Percentiles rank a stretch among this genome's conserved stretches.
phyloP scores from a whole-genome alignment of 225 moss, liverwort and hornwort genomes.

The Ulota crispa region DNA sequence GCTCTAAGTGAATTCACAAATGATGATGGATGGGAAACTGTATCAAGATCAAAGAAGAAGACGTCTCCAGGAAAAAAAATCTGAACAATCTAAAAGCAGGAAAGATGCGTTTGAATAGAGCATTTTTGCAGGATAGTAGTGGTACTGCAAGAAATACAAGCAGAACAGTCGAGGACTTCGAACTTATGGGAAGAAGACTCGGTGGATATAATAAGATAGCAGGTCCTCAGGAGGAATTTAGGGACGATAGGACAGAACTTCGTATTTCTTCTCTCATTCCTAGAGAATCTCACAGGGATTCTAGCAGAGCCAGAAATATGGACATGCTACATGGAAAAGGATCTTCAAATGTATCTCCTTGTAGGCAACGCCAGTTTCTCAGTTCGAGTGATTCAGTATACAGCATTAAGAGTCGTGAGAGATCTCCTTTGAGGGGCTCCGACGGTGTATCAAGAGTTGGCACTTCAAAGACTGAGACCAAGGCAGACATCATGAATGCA shows the following conservation, averaged over 20 bases:
- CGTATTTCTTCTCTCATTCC: neutral
- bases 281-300: conserved; percentile 14
- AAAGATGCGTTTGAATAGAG: conserved; percentile 7
- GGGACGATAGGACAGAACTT: neutral
- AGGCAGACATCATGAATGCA: neutral
- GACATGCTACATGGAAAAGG: neutral
- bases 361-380: neutral
- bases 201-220: neutral
- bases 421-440: neutral
- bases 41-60: conserved; percentile 21
- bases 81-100: neutral
- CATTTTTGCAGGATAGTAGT: conserved; percentile 12
- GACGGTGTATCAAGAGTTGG: neutral
- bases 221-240: neutral
- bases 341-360: conserved; percentile 1
- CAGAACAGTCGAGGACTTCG: conserved; percentile 22
- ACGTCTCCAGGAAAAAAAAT: neutral
- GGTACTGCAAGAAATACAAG: conserved; percentile 11
- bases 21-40: conserved; percentile 18
- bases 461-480: conserved; percentile 1
- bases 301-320: neutral
- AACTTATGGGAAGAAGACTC: conserved; percentile 11
- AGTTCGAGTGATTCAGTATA: conserved; percentile 3
- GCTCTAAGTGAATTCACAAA: neutral
- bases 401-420: conserved; percentile 3